Evolutionary conservation across 257 asterid species (phyloP).

Genomic region (Nicotiana benthamiana): DNA sequence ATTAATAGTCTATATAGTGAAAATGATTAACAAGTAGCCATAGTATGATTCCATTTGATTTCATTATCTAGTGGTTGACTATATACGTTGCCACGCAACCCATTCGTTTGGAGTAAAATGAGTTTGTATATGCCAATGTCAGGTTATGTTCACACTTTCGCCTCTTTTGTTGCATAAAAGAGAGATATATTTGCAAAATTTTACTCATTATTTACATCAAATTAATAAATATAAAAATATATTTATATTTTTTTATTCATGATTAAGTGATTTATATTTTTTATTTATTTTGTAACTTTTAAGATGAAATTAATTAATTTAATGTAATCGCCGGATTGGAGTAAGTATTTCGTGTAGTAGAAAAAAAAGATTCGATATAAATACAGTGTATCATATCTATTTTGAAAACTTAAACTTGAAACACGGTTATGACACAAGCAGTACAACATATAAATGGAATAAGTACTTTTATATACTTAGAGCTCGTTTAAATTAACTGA

Average conservation of each 20-base stretch:
- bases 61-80: background rate
- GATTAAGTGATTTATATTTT: background rate
- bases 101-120: background rate
- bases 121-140: background rate
- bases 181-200: background rate
- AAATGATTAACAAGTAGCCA: background rate
- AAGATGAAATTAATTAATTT: background rate
- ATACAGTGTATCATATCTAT: background rate
- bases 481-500: too few species aligned
- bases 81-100: slow-evolving; percentile 1
- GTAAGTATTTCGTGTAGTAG: background rate
- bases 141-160: background rate
- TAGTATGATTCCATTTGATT: background rate
- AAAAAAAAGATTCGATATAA: background rate
- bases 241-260: background rate
- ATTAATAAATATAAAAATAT: background rate
- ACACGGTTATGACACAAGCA: background rate
- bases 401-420: background rate
- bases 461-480: background rate
- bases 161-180: background rate
- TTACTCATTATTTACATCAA: background rate
- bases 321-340: background rate
- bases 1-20: background rate
- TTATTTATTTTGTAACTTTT: background rate
- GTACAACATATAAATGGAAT: background rate